Base-by-base conservation (phyloP, 371 early-diverging fungal species). In the Rhizopus sp. region DNA sequence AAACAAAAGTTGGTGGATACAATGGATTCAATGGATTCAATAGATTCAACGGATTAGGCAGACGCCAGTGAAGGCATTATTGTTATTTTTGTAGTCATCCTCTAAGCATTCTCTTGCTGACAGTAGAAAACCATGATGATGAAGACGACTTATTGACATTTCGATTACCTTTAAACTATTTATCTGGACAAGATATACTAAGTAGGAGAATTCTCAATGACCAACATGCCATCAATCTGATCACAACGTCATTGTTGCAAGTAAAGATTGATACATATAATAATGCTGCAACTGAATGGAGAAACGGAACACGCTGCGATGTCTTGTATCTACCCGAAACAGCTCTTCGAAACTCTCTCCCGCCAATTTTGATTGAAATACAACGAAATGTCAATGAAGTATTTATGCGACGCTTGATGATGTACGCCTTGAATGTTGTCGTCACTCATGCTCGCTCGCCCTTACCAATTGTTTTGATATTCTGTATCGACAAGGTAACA, bases 151-250 rank as follows among this genome's bases (percentile, higher is more conserved):
- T 40, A 10, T 40, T 40, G 40, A 10, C n/a, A 40, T 40, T 40
- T 40, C 4, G n/a, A 40, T 40, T 40, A n/a, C 40, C 40, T 10
- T 40, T 10, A 6, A 13, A 40, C 13, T 6, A 40, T 40, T 40
- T 40, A 13, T n/a, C 40, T 40, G 40, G 40, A 12, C 6, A 13
- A 6, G 40, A 40, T 13, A 6, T 6, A 13, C n/a, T 40, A 13
- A 40, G 6, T 13, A 40, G n/a, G 40, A 6, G 40, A 10, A 40
- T 40, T 40, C 40, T 48, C 45, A 57, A 55, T 3, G 47, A 52
- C 8, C 67, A 61, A 48, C 55, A 50, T 17, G 44, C 62, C 13
- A 62, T 66, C 57, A 66, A 66, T 42, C 44, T 46, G 13, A 50
- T 66, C 7, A 40, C 40, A 5, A 40, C 40, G 6, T 6, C 10